Percentiles rank a stretch among this genome's conserved stretches.
phyloP scores from a whole-genome alignment of 345 rosid genomes.

The Angophora floribunda region DNA sequence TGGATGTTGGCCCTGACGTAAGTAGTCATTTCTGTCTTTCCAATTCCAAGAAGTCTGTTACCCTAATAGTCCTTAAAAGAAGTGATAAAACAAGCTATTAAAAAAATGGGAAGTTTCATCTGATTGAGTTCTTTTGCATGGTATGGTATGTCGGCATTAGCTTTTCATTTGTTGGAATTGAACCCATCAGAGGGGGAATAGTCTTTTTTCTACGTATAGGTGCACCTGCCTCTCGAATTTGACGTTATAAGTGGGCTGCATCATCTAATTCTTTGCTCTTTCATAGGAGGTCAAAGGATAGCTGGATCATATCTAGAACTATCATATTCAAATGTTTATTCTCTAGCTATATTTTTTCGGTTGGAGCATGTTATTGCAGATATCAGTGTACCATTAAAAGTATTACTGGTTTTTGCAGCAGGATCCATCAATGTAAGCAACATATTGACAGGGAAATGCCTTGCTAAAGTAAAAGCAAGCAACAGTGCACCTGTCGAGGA shows the following conservation, averaged over 20 bases:
- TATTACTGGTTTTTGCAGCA: slow-evolving; percentile 23
- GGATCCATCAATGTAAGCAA: slow-evolving; percentile 67
- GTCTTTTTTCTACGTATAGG: neutral
- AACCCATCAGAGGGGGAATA: neutral
- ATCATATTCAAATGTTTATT: neutral
- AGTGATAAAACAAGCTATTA: neutral
- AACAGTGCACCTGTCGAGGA: slow-evolving; percentile 23
- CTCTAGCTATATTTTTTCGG: neutral
- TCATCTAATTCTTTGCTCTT: neutral
- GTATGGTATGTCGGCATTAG: neutral
- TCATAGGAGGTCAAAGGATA: neutral
- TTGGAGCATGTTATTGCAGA: neutral
- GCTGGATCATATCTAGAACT: neutral
- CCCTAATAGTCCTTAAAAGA: neutral
- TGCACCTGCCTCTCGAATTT: neutral
- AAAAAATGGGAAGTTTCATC: neutral
- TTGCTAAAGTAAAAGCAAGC: slow-evolving; percentile 50
- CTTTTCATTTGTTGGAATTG: neutral
- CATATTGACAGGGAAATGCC: slow-evolving; percentile 60
- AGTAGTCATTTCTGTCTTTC: neutral
- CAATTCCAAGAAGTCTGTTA: neutral
- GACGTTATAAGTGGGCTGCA: neutral
- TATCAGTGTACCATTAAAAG: neutral
- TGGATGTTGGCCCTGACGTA: neutral
- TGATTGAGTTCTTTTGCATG: neutral